Conservation (phyloP, 768 basidiomycete species). For the Phaeotremella skinneri region DNA sequence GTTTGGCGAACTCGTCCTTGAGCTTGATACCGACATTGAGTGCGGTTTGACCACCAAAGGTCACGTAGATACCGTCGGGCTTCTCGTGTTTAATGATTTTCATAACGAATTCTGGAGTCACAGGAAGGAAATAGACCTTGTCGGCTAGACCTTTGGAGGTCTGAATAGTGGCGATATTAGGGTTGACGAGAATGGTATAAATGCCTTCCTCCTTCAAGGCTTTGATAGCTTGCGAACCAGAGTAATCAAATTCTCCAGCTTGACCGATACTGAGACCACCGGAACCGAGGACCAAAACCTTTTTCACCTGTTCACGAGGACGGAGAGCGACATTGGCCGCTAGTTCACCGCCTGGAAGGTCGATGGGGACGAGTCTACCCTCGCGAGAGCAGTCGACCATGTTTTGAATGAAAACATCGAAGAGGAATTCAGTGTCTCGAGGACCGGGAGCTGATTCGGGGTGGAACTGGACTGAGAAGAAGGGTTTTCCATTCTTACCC, state of each 20-base stretch:
- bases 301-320: slow-evolving; percentile 67
- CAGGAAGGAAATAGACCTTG: slow-evolving; percentile 99
- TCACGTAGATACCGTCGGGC: slow-evolving; percentile 97
- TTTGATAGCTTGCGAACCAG: slow-evolving; percentile 98
- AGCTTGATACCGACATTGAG: slow-evolving; percentile 95
- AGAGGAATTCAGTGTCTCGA: slow-evolving; percentile 96
- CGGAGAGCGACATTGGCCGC: slow-evolving; percentile 76
- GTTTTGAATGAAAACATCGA: slow-evolving; percentile 92
- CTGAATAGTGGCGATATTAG: slow-evolving; percentile 98
- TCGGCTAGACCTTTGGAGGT: slow-evolving; percentile 96
- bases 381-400: slow-evolving; percentile 65
- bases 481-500: slow-evolving; percentile 71
- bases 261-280: slow-evolving; percentile 98
- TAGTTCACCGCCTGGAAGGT: slow-evolving; percentile 59
- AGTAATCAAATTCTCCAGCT: slow-evolving; percentile 99
- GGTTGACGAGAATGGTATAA: slow-evolving; percentile 97
- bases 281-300: slow-evolving; percentile 94
- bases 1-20: slow-evolving; percentile 87
- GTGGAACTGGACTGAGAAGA: slow-evolving; percentile 99
- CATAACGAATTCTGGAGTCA: slow-evolving; percentile 94
- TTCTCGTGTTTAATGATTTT: slow-evolving; percentile 99
- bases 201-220: slow-evolving; percentile 98
- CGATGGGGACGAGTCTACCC: slow-evolving; percentile 53
- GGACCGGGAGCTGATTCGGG: slow-evolving; percentile 96
- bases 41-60: slow-evolving; percentile 97